phyloP scores from a whole-genome alignment of 768 basidiomycete genomes.

The Mycena albidolilacea region DNA sequence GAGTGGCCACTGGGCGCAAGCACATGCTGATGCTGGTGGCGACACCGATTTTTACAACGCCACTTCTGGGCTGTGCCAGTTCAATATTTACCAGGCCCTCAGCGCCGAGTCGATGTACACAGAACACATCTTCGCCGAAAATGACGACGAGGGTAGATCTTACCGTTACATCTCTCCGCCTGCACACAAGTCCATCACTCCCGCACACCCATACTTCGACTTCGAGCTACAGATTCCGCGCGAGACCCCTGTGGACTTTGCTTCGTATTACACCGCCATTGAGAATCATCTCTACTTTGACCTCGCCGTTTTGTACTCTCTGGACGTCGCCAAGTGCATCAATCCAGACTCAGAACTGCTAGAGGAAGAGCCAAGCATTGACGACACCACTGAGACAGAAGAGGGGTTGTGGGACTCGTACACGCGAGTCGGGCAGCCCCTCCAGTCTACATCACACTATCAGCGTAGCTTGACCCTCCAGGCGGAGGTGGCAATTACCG shows the following conservation, averaged over 20 bases:
- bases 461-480: background rate
- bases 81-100: background rate
- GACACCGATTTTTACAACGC: background rate
- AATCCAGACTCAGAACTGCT: too few species aligned
- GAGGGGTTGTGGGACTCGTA: slow-evolving; percentile 28
- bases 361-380: background rate
- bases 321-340: slow-evolving; percentile 12
- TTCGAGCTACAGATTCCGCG: slow-evolving; percentile 20
- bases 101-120: background rate
- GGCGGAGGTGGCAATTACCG: background rate
- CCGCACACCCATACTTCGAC: slow-evolving; percentile 4
- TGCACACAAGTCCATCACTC: background rate
- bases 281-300: background rate
- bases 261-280: slow-evolving; percentile 15
- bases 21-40: slow-evolving; percentile 2
- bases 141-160: background rate
- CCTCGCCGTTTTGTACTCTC: slow-evolving; percentile 20
- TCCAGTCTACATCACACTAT: background rate
- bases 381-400: slow-evolving; percentile 8
- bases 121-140: background rate
- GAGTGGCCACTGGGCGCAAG: slow-evolving; percentile 17
- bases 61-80: background rate
- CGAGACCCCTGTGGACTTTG: background rate
- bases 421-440: slow-evolving; percentile 7
- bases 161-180: background rate